Evolutionary conservation across 179 eudicot species (phyloP), one percentile per base, ranked within the genome.

Genomic region (Silene coronaria): DNA sequence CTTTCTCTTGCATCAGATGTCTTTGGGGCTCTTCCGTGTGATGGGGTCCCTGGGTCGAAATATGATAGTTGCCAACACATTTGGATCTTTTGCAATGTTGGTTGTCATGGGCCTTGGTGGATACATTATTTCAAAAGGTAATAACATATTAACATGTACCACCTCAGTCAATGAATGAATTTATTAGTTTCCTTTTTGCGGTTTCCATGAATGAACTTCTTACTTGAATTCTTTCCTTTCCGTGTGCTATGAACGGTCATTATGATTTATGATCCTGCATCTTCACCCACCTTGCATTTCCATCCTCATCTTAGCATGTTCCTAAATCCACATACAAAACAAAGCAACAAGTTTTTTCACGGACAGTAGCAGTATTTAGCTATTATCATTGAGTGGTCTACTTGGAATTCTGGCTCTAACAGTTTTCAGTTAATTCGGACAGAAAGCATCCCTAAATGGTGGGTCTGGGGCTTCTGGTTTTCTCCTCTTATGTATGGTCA

Each of bases 101-200:
- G 91, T 93, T 81, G 98, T 93, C 75, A 91, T 93, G 98, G 96
- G 89, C 76, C 93, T 93, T 78, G 98, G 98, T 45, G 97, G 96
- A 77, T 93, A 87, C 80, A 85, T 93, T 14, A 81, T 93, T 79
- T 91, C 98, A 65, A 90, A 89, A 88, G 97, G 97, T 90, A 81
- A 81, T 64, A 36, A 34, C 4, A 51, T 1, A 46, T 16, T 64
- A 36, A 34, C 4, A 51, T 1, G 57, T 16, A 26, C 19, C 58
- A 53, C 19, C 19, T 51, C 58, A 14, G 21, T 51, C 58, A 7
- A 42, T 42, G 48, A 42, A 42, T 42, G 48, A 42, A 42, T 3
- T 42, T 42, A 13, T 42, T 42, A 42, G 48, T 42, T 42, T 10
- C 3, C 13, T 42, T 42, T 42, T 42, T 42, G 13, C 48, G 48